These are phyloP conservation scores for Phymatotrichopsis omnivora DNA, from an alignment of 2,329 filamentous ascomycete species.

Conservation along the genomic window DNA sequence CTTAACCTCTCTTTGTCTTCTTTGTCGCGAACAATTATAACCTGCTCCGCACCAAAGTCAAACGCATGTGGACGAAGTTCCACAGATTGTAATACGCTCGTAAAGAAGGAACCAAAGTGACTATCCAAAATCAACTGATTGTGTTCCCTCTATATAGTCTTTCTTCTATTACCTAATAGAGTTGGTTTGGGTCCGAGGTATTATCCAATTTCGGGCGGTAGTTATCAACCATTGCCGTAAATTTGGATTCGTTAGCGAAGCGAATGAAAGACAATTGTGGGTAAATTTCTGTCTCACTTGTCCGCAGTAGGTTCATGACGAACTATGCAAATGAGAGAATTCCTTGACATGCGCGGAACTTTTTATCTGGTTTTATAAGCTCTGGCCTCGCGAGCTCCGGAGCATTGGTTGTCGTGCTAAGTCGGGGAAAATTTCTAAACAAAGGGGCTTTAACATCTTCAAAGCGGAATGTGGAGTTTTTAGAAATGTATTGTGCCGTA, in stretches of 20 bases:
- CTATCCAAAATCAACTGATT: constrained; percentile 3
- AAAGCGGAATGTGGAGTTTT: constrained; percentile 34
- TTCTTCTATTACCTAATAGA: too few species aligned
- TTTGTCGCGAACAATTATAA: constrained; percentile 34
- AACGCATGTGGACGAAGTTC: constrained; percentile 27
- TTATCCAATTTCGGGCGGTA: too few species aligned
- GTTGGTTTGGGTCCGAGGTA: too few species aligned
- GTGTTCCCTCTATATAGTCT: too few species aligned
- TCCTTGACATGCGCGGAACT: constrained; percentile 34
- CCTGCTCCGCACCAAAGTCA: constrained; percentile 35
- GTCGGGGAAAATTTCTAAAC: constrained; percentile 30
- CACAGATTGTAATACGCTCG: constrained; percentile 28
- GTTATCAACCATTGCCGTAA: not conserved
- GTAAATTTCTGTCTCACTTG: too few species aligned
- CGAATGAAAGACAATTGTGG: not conserved
- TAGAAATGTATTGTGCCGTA: constrained; percentile 34
- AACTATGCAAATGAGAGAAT: constrained; percentile 33
- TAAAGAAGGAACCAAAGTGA: constrained; percentile 26
- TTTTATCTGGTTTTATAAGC: constrained; percentile 31
- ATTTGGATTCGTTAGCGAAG: not conserved
- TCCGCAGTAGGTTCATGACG: constrained; percentile 32
- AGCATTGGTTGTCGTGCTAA: too few species aligned
- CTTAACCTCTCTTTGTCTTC: constrained; percentile 28
- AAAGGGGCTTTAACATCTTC: constrained; percentile 33
- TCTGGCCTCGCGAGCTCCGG: not conserved